Base-by-base conservation (phyloP, 2,329 filamentous ascomycete species). In the Coleophoma crateriformis region DNA sequence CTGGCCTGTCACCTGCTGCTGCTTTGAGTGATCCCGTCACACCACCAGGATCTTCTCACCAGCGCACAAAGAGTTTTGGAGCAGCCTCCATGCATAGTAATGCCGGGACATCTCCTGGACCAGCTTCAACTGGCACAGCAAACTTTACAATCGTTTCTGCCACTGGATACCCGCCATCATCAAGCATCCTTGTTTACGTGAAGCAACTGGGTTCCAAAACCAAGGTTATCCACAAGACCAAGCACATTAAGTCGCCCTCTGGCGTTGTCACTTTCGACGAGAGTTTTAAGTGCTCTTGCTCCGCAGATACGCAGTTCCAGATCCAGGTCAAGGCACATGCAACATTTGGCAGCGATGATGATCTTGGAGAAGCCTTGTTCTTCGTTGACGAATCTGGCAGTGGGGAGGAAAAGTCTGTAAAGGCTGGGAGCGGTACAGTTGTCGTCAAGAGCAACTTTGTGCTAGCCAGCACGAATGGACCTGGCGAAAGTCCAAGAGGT, bases 211-310 rank as follows among this genome's bases (percentile, higher is more conserved):
- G 76, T 3, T 70, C 82, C 43, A 91, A 87, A 68, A 79, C 69
- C 45, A 96, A 94, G 71, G 81, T 87, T 42, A 74, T 99, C 42
- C 84, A 91, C 71, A 96, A 97, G 75, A 96, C 91, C 19, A 95
- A 96, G 67, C 87, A 94, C 56, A 81, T 88, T 71, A 96, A 96
- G 68, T 78, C 85, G 1, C 71, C 79, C 3, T 73, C 72, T 1
- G 88, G 87, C 2, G 71, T 76, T 3, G 79, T 88, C 53, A 76
- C 73, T 15, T 95, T 83, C 66, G 84, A 90, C 55, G 71, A 95
- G 66, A 84, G 81, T 1, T 92, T 94, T 74, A 90, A 84, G 62
- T 77, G 87, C 19, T 74, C 77, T 11, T 95, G 90, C 69, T 79
- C 85, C 1, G 84, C 92, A 2, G 92, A 96, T 59, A 77, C 87